phyloP scores from a whole-genome alignment of 106 monocot species.

The Cymbidium sinense region DNA sequence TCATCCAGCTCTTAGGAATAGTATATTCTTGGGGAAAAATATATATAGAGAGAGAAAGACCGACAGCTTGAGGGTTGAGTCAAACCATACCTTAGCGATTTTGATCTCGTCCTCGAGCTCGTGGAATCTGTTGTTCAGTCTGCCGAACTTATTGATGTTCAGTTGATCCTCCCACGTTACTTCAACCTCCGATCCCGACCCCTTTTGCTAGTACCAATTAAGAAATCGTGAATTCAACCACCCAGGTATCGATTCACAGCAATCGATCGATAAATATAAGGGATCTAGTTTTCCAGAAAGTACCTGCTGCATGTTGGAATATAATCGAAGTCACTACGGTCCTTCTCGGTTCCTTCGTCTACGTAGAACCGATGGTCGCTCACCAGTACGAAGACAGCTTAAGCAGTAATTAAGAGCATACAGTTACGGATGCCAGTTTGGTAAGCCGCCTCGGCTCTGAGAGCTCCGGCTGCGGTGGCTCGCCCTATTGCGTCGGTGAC shows the following conservation, averaged over 20 bases:
- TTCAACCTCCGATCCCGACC: constrained; percentile 54
- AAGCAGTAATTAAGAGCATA: neutral
- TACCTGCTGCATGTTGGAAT: constrained; percentile 7
- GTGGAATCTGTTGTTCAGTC: constrained; percentile 85
- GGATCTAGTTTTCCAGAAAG: neutral
- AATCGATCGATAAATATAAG: neutral
- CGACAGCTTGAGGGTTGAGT: neutral
- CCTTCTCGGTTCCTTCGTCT: neutral
- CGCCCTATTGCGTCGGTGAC: neutral
- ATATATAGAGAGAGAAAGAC: neutral
- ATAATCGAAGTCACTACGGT: neutral
- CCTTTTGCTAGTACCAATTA: constrained; percentile 17
- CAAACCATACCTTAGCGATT: constrained; percentile 49
- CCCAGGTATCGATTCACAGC: neutral
- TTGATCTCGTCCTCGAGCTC: constrained; percentile 96
- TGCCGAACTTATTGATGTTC: constrained; percentile 89
- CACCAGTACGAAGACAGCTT: neutral
- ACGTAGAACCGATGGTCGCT: neutral
- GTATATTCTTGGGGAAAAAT: neutral
- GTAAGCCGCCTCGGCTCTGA: neutral
- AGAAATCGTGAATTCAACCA: constrained; percentile 2
- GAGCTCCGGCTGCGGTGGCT: neutral
- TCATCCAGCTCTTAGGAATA: neutral
- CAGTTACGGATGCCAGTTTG: neutral
- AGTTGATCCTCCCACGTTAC: constrained; percentile 98